phyloP scores from a whole-genome alignment of 441 rosid species.

The Daphne laureola region DNA sequence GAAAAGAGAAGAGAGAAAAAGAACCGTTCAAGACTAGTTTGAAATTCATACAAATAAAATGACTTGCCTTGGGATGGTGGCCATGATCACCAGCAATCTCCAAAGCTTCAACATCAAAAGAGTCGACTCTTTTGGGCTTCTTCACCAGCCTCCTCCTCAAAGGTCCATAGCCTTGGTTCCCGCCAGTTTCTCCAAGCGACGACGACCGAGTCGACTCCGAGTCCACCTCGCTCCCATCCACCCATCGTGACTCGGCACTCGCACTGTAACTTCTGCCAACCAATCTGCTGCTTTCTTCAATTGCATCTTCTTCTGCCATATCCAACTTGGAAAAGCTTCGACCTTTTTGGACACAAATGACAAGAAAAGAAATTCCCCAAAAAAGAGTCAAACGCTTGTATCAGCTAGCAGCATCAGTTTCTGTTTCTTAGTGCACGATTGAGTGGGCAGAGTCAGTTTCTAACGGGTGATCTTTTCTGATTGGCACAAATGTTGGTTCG shows the following conservation, averaged over 20 bases:
- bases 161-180: constrained; percentile 42
- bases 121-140: constrained; percentile 68
- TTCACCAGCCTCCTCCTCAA: constrained; percentile 72
- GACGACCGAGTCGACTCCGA: constrained; percentile 54
- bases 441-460: too few relatives aligned
- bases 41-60: not conserved
- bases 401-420: too few relatives aligned
- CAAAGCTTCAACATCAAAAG: constrained; percentile 97
- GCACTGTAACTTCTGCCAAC: constrained; percentile 24
- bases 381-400: too few relatives aligned
- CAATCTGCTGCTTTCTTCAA: constrained; percentile 57
- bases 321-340: too few relatives aligned
- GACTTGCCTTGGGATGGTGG: constrained; percentile 47
- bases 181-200: constrained; percentile 35
- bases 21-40: too few relatives aligned
- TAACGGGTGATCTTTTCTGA: too few relatives aligned
- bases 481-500: too few relatives aligned
- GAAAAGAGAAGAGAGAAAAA: too few relatives aligned
- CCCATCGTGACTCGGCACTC: constrained; percentile 71
- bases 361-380: too few relatives aligned
- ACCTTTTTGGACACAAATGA: too few relatives aligned
- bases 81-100: constrained; percentile 58
- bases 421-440: too few relatives aligned
- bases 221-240: constrained; percentile 81
- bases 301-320: constrained; percentile 63